Percentiles rank a stretch among this genome's conserved stretches.
Evolutionary conservation across 768 basidiomycete species (phyloP).

Genomic region (Suillus discolor): DNA sequence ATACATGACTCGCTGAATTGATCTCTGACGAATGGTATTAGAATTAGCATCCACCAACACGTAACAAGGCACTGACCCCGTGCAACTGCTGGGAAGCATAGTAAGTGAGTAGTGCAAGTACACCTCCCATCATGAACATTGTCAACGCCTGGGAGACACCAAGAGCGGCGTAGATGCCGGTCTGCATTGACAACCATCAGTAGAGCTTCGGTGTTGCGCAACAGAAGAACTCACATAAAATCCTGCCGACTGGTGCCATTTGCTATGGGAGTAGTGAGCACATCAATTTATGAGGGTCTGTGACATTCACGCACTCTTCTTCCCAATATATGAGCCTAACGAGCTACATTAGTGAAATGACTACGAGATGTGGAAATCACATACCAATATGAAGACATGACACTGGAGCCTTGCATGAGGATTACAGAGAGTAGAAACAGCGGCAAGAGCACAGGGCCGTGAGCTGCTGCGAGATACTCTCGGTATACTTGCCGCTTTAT

Average conservation of each 20-base stretch:
- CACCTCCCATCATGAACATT: slow-evolving; percentile 67
- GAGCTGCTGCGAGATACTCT: slow-evolving; percentile 69
- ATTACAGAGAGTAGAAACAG: slow-evolving; percentile 60
- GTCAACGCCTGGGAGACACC: slow-evolving; percentile 71
- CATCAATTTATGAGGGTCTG: not conserved
- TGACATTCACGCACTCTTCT: slow-evolving; percentile 36
- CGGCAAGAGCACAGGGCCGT: slow-evolving; percentile 66
- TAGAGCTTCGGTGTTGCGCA: slow-evolving; percentile 30
- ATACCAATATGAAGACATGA: slow-evolving; percentile 77
- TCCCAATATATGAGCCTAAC: slow-evolving; percentile 77
- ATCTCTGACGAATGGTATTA: slow-evolving; percentile 40
- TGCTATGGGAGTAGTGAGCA: slow-evolving; percentile 28
- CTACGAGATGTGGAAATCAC: slow-evolving; percentile 18
- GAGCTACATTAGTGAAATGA: not conserved
- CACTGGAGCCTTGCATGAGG: slow-evolving; percentile 67
- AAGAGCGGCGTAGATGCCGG: slow-evolving; percentile 78
- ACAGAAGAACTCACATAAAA: slow-evolving; percentile 62
- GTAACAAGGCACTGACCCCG: slow-evolving; percentile 38
- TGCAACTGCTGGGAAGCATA: slow-evolving; percentile 76
- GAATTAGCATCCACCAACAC: not conserved
- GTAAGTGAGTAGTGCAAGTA: slow-evolving; percentile 70
- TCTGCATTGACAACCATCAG: slow-evolving; percentile 41
- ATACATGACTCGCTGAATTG: slow-evolving; percentile 72
- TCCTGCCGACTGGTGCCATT: slow-evolving; percentile 59
- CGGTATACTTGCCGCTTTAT: slow-evolving; percentile 34